Conservation (phyloP, 176 grass and related monocot genomes). For the Elaeis guineensis region DNA sequence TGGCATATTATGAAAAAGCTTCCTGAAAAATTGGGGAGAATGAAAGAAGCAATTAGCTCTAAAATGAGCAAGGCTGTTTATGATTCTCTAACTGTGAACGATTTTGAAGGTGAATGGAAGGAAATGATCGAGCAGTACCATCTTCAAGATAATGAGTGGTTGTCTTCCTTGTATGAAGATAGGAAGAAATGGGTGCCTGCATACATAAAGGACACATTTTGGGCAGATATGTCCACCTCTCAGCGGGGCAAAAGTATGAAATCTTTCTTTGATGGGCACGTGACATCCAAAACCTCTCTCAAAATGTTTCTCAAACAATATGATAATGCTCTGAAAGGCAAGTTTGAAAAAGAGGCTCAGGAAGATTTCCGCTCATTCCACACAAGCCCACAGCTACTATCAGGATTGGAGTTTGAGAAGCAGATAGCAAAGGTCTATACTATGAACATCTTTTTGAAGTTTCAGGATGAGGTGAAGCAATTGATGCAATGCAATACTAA, state of each 20-base stretch:
- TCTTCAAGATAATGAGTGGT: slow-evolving; percentile 69
- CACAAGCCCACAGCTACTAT: slow-evolving; percentile 64
- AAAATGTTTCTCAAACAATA: slow-evolving; percentile 82
- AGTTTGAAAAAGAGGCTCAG: slow-evolving; percentile 79
- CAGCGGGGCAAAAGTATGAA: slow-evolving; percentile 61
- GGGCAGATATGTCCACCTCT: slow-evolving; percentile 78
- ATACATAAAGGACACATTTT: slow-evolving; percentile 78
- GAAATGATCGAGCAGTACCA: slow-evolving; percentile 67
- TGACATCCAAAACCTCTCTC: slow-evolving; percentile 65
- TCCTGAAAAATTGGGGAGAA: slow-evolving; percentile 48
- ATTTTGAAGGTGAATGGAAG: slow-evolving; percentile 78
- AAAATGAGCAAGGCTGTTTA: slow-evolving; percentile 83
- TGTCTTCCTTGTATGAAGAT: slow-evolving; percentile 53
- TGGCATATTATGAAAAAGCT: slow-evolving; percentile 85
- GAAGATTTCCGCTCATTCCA: slow-evolving; percentile 88
- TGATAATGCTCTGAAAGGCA: slow-evolving; percentile 45
- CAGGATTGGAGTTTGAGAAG: slow-evolving; percentile 75
- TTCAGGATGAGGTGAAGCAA: slow-evolving; percentile 86
- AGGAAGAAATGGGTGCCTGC: slow-evolving; percentile 76
- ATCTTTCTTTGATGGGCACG: slow-evolving; percentile 68
- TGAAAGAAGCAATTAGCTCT: slow-evolving; percentile 45
- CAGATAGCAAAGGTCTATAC: slow-evolving; percentile 79
- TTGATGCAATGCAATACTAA: slow-evolving; percentile 85
- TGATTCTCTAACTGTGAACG: slow-evolving; percentile 55
- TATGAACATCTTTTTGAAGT: slow-evolving; percentile 75